Evolutionary conservation across 2,329 filamentous ascomycete species (phyloP).

Genomic region (Pseudopyricularia cyperi): DNA sequence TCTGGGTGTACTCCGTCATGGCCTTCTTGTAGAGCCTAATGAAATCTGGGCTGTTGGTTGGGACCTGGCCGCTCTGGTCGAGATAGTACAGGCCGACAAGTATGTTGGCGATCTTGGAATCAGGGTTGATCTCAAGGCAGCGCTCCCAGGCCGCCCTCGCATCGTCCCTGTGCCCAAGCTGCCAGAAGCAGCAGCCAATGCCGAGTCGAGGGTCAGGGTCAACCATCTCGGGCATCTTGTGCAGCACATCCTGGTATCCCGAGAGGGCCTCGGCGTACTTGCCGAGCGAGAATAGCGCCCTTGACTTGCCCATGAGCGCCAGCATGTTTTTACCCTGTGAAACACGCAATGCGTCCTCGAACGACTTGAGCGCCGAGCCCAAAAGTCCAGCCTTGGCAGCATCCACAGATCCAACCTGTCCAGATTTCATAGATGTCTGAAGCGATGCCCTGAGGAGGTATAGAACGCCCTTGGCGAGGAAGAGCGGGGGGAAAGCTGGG

Average conservation of each 20-base stretch:
- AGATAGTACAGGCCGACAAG: constrained; percentile 84
- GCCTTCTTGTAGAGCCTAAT: constrained; percentile 77
- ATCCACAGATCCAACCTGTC: constrained; percentile 49
- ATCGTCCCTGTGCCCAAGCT: constrained; percentile 86
- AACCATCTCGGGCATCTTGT: constrained; percentile 72
- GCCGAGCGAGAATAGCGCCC: constrained; percentile 73
- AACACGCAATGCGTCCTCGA: constrained; percentile 81
- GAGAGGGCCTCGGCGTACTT: constrained; percentile 75
- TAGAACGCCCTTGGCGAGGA: constrained; percentile 80
- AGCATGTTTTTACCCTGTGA: constrained; percentile 84
- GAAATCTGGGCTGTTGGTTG: constrained; percentile 76
- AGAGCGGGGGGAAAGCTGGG: constrained; percentile 81
- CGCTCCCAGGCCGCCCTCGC: constrained; percentile 86
- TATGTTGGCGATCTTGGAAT: constrained; percentile 83
- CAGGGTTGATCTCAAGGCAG: constrained; percentile 63
- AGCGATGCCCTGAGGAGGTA: constrained; percentile 79
- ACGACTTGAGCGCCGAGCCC: constrained; percentile 78
- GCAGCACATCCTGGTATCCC: constrained; percentile 75
- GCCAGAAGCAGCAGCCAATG: constrained; percentile 93
- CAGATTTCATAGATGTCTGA: constrained; percentile 58
- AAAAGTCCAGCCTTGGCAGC: constrained; percentile 67
- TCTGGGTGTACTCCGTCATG: constrained; percentile 89
- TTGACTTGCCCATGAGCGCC: constrained; percentile 79
- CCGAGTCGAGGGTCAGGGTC: constrained; percentile 94
- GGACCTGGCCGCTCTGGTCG: constrained; percentile 69